Base-by-base conservation (phyloP, 2,329 filamentous ascomycete species). In the Ophiostoma ulmi region DNA sequence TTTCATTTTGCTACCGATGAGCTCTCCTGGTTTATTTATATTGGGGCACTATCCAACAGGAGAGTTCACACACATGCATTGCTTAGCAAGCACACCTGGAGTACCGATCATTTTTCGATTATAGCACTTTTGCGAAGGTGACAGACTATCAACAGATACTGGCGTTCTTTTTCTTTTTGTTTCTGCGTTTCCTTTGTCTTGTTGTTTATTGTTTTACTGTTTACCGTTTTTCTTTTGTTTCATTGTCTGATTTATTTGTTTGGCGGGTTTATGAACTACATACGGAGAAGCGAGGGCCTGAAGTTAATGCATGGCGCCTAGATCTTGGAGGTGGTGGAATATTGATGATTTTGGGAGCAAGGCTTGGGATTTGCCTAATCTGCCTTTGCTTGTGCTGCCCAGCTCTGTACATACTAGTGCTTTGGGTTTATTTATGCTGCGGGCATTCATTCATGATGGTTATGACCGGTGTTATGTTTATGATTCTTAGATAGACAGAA, bases 51-150 rank as follows among this genome's bases (percentile, higher is more conserved):
- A 31, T 35, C 58, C 58, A 63, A 35, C 26, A 63, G 26, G 58
- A 52, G 31, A 64, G 61, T 44, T 48, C 41, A 55, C 22, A 68
- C 65, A 68, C 52, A 58, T 67, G 65, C 61, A 69, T 67, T 64
- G 63, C 36, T 61, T 70, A 68, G 71, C 35, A 65, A 48, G 52
- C 67, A 68, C 52, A 70, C 67, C 39, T 72, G 71, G 71, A 69
- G 71, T 71, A 67, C 63, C 67, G 41, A 72, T 39, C 70, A 69
- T 70, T 22, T 72, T 67, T 72, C 66, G 63, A 72, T 69, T 69
- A 66, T n/a, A 44, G 22, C 66, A 63, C 69, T 68, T 70, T 52
- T 64, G 67, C 41, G 67, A 52, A 70, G 67, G 71, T 63, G 63
- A 39, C 66, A 68, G 31, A n/a, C 44, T 36, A 48, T 35, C 3